Evolutionary conservation across 352 stramenopile species (phyloP), one percentile per base, ranked within the genome.

Genomic region (Globisporangium canariense): DNA sequence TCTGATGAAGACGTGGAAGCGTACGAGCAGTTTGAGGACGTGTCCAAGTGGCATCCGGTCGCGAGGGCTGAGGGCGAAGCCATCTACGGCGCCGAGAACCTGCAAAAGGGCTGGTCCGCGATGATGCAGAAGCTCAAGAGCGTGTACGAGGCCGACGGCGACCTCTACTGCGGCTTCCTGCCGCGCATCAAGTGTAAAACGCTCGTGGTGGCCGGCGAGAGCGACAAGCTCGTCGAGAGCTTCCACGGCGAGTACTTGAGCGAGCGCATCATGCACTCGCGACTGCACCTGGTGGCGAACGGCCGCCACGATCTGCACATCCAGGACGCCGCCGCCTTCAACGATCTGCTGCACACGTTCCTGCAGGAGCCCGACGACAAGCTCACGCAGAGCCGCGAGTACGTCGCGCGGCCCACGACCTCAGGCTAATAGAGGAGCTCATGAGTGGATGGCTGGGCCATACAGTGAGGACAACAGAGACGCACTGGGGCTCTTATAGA

Each of bases 201-300:
- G 60, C 78, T 94, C 22, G 83, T 93, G 52, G 73, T 94, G 20
- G 65, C 77, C 3, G 82, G 83, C 20, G 81, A 58, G 46, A 75
- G 79, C 38, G 81, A 94, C 64, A 79, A 81, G 20, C 70, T 90
- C 16, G 78, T 94, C 45, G 77, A 82, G 18, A 62, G 69, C 11
- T 91, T 84, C 66, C 86, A 94, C 69, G 73, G 80, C 49, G 83
- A 94, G 64, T 94, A 94, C 62, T 55, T 94, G 65, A 94, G 78
- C 73, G 86, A 94, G 65, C 86, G 86, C 62, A 93, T 94, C 73
- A 79, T 93, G 77, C 83, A 94, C 73, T 93, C 83, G 43, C 73
- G 79, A 32, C 64, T 91, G 20, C 77, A 90, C 52, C 64, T 89
- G 43, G 64, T 92, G 22, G 47, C 74, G 5, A 71, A 73, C 46